Evolutionary conservation across 345 rosid species (phyloP).

Genomic region (Bruguiera parviflora): DNA sequence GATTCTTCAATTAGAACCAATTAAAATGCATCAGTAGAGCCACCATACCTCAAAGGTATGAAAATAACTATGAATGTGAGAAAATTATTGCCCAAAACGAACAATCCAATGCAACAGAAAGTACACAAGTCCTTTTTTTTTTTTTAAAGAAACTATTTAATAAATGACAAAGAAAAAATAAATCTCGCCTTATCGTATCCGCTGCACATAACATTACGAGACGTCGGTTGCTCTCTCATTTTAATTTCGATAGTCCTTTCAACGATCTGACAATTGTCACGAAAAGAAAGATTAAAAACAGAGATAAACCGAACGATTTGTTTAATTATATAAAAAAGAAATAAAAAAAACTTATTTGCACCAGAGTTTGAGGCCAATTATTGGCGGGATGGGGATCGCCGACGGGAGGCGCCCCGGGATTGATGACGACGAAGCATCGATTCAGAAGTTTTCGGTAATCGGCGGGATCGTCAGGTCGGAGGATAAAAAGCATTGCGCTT

Average conservation of each 20-base stretch:
- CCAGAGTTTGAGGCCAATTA: slow-evolving; percentile 59
- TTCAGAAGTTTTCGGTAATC: slow-evolving; percentile 53
- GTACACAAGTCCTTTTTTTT: neutral
- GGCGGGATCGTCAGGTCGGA: slow-evolving; percentile 49
- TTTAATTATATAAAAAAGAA: neutral
- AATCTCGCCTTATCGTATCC: slow-evolving; percentile 55
- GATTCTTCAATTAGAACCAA: neutral
- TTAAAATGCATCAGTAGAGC: neutral
- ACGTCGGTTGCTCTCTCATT: slow-evolving; percentile 11
- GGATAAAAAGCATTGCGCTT: slow-evolving; percentile 35
- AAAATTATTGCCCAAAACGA: too few relatives aligned
- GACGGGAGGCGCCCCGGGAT: slow-evolving; percentile 43
- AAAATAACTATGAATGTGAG: neutral
- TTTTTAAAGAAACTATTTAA: neutral
- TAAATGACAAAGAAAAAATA: neutral
- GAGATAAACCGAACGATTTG: neutral
- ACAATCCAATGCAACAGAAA: too few relatives aligned
- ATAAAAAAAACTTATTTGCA: neutral
- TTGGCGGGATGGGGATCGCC: slow-evolving; percentile 25
- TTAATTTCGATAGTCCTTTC: slow-evolving; percentile 42
- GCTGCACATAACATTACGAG: slow-evolving; percentile 44
- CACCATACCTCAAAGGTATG: neutral
- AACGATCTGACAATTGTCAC: slow-evolving; percentile 47
- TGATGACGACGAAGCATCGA: slow-evolving; percentile 48
- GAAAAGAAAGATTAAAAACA: neutral